These are phyloP conservation scores for Medakamo hakoo DNA, from an alignment of 139 green algal species.

Conservation along the genomic window DNA sequence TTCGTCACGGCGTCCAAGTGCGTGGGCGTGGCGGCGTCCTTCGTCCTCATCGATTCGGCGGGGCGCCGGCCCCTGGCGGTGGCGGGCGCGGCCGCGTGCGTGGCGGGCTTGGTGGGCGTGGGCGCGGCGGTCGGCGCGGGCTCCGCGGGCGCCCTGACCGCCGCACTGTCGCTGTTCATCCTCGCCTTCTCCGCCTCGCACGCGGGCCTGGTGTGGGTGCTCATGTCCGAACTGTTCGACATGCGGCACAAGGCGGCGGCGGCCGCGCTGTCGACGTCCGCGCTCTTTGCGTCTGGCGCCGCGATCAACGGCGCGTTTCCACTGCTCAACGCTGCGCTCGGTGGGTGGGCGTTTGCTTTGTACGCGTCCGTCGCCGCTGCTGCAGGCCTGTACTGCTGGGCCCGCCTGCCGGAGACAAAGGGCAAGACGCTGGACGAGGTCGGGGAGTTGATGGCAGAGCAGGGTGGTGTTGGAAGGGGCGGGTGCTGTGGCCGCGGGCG, in stretches of 20 bases:
- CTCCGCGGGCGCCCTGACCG: conserved; percentile 18
- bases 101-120: conserved; percentile 15
- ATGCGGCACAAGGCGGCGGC: conserved; percentile 48
- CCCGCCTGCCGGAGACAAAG: conserved; percentile 54
- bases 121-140: conserved; percentile 10
- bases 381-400: conserved; percentile 26
- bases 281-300: conserved; percentile 46
- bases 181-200: conserved; percentile 42
- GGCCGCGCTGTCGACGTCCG: conserved; percentile 30
- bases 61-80: not conserved
- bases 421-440: conserved; percentile 40
- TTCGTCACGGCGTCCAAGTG: conserved; percentile 38
- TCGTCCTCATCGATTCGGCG: not conserved
- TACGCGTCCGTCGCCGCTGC: conserved; percentile 28
- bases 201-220: conserved; percentile 61
- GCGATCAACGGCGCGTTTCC: conserved; percentile 54
- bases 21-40: conserved; percentile 11
- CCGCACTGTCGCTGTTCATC: conserved; percentile 59
- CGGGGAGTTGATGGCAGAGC: conserved; percentile 25
- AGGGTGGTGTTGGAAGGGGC: no score
- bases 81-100: conserved; percentile 7
- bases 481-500: no score
- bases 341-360: conserved; percentile 25
- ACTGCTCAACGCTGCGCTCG: conserved; percentile 28
- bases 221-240: conserved; percentile 56